phyloP scores from a whole-genome alignment of 495 filamentous ascomycete genomes.

The Elaphomyces granulatus region DNA sequence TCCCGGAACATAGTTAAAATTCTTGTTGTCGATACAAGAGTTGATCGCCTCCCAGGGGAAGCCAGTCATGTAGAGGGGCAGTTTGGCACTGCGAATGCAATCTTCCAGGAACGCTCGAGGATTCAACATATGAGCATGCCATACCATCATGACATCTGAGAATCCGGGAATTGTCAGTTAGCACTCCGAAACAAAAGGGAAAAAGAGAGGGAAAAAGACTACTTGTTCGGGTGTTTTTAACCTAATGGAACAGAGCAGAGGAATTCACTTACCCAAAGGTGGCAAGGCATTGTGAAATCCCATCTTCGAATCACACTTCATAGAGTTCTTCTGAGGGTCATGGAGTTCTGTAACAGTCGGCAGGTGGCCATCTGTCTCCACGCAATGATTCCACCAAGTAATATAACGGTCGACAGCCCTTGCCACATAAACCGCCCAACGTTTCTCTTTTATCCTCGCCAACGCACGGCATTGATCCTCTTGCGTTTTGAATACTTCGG shows the following conservation, averaged over 20 bases:
- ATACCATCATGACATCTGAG: conserved; percentile 75
- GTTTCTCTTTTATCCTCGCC: conserved; percentile 53
- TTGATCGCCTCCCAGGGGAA: conserved; percentile 60
- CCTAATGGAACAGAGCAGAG: neutral
- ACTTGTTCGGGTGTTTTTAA: too few species aligned
- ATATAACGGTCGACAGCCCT: conserved; percentile 62
- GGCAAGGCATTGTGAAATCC: conserved; percentile 18
- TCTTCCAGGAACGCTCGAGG: conserved; percentile 69
- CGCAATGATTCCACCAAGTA: conserved; percentile 45
- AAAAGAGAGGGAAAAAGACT: too few species aligned
- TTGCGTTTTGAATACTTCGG: conserved; percentile 11
- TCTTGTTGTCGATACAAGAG: conserved; percentile 45
- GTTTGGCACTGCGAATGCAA: conserved; percentile 46
- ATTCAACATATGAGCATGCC: conserved; percentile 79
- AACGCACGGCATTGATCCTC: conserved; percentile 9
- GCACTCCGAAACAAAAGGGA: too few species aligned
- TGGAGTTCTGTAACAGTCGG: conserved; percentile 5
- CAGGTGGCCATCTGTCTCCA: conserved; percentile 5
- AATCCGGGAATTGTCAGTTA: neutral
- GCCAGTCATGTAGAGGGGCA: conserved; percentile 45
- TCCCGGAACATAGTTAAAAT: conserved; percentile 46
- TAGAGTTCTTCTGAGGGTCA: conserved; percentile 5
- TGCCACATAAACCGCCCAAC: conserved; percentile 65
- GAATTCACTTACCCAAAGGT: conserved; percentile 17
- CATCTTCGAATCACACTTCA: too few species aligned